Evolutionary conservation across 495 filamentous ascomycete species (phyloP), one percentile per base, ranked within the genome.

Genomic region (Lophiostoma macrostomum): DNA sequence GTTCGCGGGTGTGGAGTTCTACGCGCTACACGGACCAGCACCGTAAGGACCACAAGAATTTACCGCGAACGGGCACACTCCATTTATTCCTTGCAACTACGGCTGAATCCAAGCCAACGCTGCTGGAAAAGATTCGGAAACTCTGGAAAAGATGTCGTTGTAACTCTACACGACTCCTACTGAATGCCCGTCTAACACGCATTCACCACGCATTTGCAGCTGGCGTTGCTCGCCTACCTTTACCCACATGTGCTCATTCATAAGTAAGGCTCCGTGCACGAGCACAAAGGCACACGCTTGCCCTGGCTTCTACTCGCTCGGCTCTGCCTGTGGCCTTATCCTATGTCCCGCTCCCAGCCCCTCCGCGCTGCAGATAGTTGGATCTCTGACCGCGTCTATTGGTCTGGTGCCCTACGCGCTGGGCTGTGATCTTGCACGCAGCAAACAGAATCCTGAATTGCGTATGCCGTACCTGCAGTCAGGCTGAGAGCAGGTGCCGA

Each of bases 361-460:
- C 57, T 56, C 51, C 19, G n/a, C 56, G 42, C 56, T 50, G 41
- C 49, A 35, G 8, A 34, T 49, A 13, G 28, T 24, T 53, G 24
- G 14, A 7, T n/a, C 27, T 34, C 19, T 44, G n/a, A 7, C 18
- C 44, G 57, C 31, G 39, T 51, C 32, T 19, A 40, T 50, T 51
- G 58, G 51, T 27, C 51, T 45, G 31, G n/a, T n/a, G 22, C 18
- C 43, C 11, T 52, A 56, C 58, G 51, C 46, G 51, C 51, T 45
- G 47, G 30, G 50, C 23, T 62, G 58, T 49, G 40, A 57, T 53
- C 40, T 52, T 56, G 46, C 58, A 28, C 52, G 53, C 58, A 53
- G 58, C 47, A 58, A 46, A 46, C 49, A 47, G 23, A 45, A 40
- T 53, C 55, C 55, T 41, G 36, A 30, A 2, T 48, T 16, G 18